phyloP scores from a whole-genome alignment of 805 yeast species.

The Ogataea populi-albae region DNA sequence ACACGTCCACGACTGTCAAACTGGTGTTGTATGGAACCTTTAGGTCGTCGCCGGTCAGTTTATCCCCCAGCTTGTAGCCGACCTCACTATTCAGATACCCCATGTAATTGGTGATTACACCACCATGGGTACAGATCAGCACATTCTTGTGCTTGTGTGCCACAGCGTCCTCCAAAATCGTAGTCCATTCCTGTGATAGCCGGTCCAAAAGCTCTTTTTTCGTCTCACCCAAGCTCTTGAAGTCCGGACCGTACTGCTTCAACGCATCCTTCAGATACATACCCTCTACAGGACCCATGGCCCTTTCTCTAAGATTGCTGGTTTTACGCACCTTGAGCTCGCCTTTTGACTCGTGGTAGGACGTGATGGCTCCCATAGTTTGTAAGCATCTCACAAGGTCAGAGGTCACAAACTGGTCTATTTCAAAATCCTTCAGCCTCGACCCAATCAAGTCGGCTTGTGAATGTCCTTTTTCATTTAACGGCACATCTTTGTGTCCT shows the following conservation, averaged over 20 bases:
- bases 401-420: slow-evolving; percentile 50
- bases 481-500: slow-evolving; percentile 68
- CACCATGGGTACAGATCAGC: slow-evolving; percentile 75
- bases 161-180: slow-evolving; percentile 38
- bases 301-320: slow-evolving; percentile 61
- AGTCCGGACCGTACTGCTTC: slow-evolving; percentile 52
- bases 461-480: slow-evolving; percentile 57
- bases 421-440: slow-evolving; percentile 35
- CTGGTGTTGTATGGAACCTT: slow-evolving; percentile 75
- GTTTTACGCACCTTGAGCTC: slow-evolving; percentile 33
- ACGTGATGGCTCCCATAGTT: slow-evolving; percentile 48
- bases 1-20: slow-evolving; percentile 61
- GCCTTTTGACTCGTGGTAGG: slow-evolving; percentile 17
- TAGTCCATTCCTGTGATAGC: slow-evolving; percentile 45
- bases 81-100: slow-evolving; percentile 45
- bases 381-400: slow-evolving; percentile 59
- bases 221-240: slow-evolving; percentile 66
- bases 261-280: slow-evolving; percentile 66
- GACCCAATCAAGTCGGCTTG: slow-evolving; percentile 61
- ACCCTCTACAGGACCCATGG: slow-evolving; percentile 80
- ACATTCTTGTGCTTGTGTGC: slow-evolving; percentile 44
- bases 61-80: slow-evolving; percentile 37
- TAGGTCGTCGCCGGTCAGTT: slow-evolving; percentile 39
- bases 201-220: slow-evolving; percentile 45
- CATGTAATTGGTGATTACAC: slow-evolving; percentile 63